Evolutionary conservation across 495 filamentous ascomycete genomes (phyloP).

Genomic region (Daldinia bambusicola): DNA sequence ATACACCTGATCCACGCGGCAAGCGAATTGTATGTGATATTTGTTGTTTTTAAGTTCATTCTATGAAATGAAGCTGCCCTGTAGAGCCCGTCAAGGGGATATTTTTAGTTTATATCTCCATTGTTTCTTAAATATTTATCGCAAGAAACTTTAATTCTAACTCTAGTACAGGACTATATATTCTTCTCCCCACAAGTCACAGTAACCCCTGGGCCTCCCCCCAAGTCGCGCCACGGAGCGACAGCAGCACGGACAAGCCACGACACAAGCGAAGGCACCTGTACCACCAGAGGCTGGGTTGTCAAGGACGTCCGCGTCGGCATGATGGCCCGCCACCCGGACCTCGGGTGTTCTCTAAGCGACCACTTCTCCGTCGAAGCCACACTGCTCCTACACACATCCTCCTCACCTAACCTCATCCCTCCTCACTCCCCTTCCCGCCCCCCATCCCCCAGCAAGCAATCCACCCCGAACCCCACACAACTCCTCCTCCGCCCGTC

Average conservation of each 20-base stretch:
- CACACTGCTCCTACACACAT: constrained; percentile 62
- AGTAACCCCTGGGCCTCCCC: constrained; percentile 39
- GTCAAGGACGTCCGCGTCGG: constrained; percentile 75
- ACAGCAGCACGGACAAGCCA: constrained; percentile 24
- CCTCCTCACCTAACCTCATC: constrained; percentile 10
- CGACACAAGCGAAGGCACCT: constrained; percentile 40
- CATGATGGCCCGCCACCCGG: constrained; percentile 86
- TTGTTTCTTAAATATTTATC: too few relatives aligned
- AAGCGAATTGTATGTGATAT: constrained; percentile 68
- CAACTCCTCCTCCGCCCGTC: constrained; percentile 12
- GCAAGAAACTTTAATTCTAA: neutral
- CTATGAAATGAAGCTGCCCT: too few relatives aligned
- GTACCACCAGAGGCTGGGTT: constrained; percentile 63
- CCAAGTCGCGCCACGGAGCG: constrained; percentile 8
- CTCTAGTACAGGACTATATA: constrained; percentile 74
- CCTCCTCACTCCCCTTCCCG: constrained; percentile 12
- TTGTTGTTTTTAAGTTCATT: neutral
- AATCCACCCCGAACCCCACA: neutral
- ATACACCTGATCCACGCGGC: constrained; percentile 73
- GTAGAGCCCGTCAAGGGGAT: neutral
- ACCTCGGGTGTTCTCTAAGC: constrained; percentile 82
- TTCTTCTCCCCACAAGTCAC: constrained; percentile 62
- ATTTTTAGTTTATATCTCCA: too few relatives aligned
- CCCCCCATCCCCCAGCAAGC: constrained; percentile 6
- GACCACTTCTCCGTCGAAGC: constrained; percentile 92